Conservation (phyloP, 345 rosid species). For the Lepidium didymum region DNA sequence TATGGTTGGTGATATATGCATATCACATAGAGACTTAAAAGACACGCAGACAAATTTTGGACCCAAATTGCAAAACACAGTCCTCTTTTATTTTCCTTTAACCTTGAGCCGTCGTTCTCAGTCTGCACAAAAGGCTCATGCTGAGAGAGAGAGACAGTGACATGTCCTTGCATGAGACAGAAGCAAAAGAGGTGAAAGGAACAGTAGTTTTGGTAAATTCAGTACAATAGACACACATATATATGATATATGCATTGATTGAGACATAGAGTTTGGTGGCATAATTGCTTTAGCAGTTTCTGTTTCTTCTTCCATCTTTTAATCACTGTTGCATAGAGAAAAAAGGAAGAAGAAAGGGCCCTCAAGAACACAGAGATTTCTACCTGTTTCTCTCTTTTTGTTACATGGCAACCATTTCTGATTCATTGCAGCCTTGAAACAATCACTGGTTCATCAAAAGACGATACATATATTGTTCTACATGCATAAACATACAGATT, state of each 20-base stretch:
- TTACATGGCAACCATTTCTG: neutral
- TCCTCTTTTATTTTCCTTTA: constrained; percentile 3
- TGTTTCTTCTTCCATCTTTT: neutral
- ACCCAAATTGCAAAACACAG: constrained; percentile 2
- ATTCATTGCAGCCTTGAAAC: neutral
- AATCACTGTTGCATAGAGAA: neutral
- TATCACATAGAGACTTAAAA: neutral
- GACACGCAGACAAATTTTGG: constrained; percentile 1
- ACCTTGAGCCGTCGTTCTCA: constrained; percentile 16
- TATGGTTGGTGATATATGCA: neutral
- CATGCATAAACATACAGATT: neutral
- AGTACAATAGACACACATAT: neutral
- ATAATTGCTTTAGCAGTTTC: neutral
- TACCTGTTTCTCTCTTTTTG: constrained; percentile 1
- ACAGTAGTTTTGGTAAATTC: constrained; percentile 1
- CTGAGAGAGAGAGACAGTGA: constrained; percentile 16
- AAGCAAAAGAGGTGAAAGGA: constrained; percentile 7
- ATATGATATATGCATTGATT: neutral
- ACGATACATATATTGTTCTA: neutral
- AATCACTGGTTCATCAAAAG: constrained; percentile 4
- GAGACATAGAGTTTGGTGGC: constrained; percentile 11
- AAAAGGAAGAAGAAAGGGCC: neutral
- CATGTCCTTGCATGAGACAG: constrained; percentile 1
- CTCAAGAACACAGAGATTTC: constrained; percentile 6
- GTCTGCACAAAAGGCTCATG: constrained; percentile 23